These are phyloP conservation scores for Endoconidiophora polonica DNA, from an alignment of 2,329 filamentous ascomycete genomes.

Conservation along the genomic window DNA sequence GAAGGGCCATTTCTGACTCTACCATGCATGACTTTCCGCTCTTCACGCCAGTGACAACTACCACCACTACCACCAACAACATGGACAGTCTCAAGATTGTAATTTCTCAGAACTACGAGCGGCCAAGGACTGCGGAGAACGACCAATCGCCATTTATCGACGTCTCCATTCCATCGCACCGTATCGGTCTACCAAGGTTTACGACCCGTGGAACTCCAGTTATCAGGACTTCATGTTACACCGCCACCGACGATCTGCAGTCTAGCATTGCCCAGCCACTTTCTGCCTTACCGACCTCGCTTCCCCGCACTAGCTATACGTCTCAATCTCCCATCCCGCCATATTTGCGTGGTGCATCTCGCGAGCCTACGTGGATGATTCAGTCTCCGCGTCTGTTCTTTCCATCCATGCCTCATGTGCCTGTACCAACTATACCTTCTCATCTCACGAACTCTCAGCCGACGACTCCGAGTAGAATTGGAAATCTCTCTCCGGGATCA, in stretches of 20 bases:
- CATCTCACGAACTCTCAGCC: constrained; percentile 15
- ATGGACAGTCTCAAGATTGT: constrained; percentile 61
- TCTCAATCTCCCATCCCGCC: constrained; percentile 3
- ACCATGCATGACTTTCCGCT: constrained; percentile 43
- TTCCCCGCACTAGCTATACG: constrained; percentile 8
- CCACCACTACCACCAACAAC: constrained; percentile 27
- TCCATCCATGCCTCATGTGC: constrained; percentile 1
- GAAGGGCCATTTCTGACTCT: constrained; percentile 58
- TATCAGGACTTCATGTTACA: constrained; percentile 65
- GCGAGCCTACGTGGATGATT: constrained; percentile 12
- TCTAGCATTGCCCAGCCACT: constrained; percentile 6
- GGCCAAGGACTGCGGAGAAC: constrained; percentile 36
- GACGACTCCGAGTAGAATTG: constrained; percentile 20
- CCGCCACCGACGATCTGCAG: constrained; percentile 48
- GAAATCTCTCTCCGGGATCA: not conserved
- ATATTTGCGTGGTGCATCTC: constrained; percentile 8
- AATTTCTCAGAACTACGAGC: constrained; percentile 41
- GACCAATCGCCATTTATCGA: constrained; percentile 36
- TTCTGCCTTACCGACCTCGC: constrained; percentile 1
- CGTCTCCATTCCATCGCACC: constrained; percentile 68
- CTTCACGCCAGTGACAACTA: constrained; percentile 19
- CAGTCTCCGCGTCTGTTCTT: constrained; percentile 9
- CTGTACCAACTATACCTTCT: constrained; percentile 1
- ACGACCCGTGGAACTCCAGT: constrained; percentile 59
- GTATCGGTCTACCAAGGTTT: constrained; percentile 67